A percentile compares a stretch with the other conserved stretches of the same genome.
Conservation (phyloP, 441 rosid species). For the Erodium moschatum region DNA sequence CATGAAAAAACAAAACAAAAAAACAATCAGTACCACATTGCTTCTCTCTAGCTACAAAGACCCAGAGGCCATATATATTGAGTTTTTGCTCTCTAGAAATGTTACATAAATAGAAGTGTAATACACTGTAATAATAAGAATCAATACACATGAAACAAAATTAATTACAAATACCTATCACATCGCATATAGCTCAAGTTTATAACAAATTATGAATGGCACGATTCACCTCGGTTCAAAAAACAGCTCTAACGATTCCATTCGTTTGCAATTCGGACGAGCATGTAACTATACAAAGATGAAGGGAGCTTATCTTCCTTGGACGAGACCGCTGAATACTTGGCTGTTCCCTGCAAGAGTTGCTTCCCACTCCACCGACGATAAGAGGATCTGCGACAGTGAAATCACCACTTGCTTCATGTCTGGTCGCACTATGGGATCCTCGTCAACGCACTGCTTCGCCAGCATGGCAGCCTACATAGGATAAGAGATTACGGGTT, state of each 20-base stretch:
- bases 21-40: too few species aligned
- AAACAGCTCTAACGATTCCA: background rate
- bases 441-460: slow-evolving; percentile 87
- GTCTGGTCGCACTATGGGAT: slow-evolving; percentile 81
- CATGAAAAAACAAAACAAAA: too few species aligned
- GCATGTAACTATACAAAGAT: background rate
- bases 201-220: background rate
- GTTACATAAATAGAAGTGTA: too few species aligned
- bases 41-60: too few species aligned
- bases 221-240: too few species aligned
- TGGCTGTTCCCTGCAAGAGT: slow-evolving; percentile 96
- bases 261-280: background rate
- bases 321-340: slow-evolving; percentile 92
- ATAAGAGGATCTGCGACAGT: slow-evolving; percentile 75
- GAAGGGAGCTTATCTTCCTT: slow-evolving; percentile 52
- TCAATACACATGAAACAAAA: too few species aligned
- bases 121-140: too few species aligned
- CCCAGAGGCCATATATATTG: too few species aligned
- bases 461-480: slow-evolving; percentile 72
- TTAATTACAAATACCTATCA: too few species aligned
- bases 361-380: slow-evolving; percentile 97
- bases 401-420: slow-evolving; percentile 91
- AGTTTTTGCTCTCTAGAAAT: too few species aligned
- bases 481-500: too few species aligned
- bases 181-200: too few species aligned